Percentiles rank a stretch among this genome's conserved stretches.
Evolutionary conservation across 1,139 yeast species (phyloP).

Genomic region (Scheffersomyces titani): DNA sequence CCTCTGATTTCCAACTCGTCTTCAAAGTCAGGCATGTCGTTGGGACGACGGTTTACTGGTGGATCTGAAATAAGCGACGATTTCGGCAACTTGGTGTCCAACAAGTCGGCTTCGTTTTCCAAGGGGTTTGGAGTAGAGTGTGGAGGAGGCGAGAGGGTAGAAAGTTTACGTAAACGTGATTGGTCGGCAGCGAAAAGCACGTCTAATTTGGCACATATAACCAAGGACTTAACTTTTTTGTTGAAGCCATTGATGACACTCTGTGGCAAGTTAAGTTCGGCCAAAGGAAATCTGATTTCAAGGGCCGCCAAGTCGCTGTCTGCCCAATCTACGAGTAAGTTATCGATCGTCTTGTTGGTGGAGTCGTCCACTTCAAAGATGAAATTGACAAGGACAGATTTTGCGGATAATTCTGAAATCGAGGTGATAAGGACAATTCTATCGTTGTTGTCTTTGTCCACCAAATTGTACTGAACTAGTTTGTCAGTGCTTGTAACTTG

Average conservation of each 20-base stretch:
- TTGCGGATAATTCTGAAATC: conserved; percentile 13
- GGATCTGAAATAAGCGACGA: background rate
- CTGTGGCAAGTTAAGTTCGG: conserved; percentile 22
- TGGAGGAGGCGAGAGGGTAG: background rate
- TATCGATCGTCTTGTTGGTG: conserved; percentile 16
- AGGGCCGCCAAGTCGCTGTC: conserved; percentile 16
- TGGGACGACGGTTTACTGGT: conserved; percentile 10
- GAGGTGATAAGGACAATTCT: conserved; percentile 11
- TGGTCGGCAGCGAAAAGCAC: background rate
- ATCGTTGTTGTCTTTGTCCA: conserved; percentile 7
- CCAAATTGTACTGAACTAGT: conserved; percentile 17
- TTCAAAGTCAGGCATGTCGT: conserved; percentile 30
- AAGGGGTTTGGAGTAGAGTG: conserved; percentile 5
- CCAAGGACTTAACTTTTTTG: conserved; percentile 5
- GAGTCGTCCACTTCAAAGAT: conserved; percentile 11
- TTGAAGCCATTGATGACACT: conserved; percentile 27
- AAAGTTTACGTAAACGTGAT: background rate
- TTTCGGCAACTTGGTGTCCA: conserved; percentile 1
- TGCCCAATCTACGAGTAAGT: conserved; percentile 26
- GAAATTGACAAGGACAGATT: conserved; percentile 16
- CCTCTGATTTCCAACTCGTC: conserved; percentile 24
- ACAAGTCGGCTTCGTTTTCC: conserved; percentile 8
- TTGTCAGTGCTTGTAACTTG: conserved; percentile 11
- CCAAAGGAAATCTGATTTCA: conserved; percentile 24
- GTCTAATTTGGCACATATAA: background rate